Conservation (phyloP, 352 stramenopile species). For the Phytophthora citricola region DNA sequence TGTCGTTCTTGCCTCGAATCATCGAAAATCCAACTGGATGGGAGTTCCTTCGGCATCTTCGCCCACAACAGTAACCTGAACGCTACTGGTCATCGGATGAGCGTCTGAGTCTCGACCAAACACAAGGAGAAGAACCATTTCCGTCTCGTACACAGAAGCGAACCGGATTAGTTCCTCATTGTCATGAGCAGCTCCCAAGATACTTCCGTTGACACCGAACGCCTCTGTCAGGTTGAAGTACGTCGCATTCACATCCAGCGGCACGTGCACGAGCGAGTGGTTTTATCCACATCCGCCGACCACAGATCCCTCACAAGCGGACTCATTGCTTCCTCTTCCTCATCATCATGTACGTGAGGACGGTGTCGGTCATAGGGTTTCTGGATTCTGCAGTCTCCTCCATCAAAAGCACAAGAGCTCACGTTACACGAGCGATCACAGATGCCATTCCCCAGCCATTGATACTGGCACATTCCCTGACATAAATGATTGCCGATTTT, state of each 20-base stretch:
- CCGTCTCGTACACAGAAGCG: slow-evolving; percentile 72
- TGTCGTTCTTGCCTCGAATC: slow-evolving; percentile 52
- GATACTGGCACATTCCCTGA: slow-evolving; percentile 72
- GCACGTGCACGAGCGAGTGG: slow-evolving; percentile 71
- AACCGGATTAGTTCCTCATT: slow-evolving; percentile 75
- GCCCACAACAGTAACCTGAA: slow-evolving; percentile 53
- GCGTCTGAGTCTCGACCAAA: slow-evolving; percentile 76
- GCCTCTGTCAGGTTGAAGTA: slow-evolving; percentile 70
- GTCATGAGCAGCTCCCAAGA: slow-evolving; percentile 64
- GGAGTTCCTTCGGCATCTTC: slow-evolving; percentile 43
- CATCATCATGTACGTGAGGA: slow-evolving; percentile 15
- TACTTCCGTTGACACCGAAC: slow-evolving; percentile 72
- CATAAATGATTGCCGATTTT: slow-evolving; percentile 72
- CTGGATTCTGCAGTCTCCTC: slow-evolving; percentile 71
- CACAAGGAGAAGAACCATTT: slow-evolving; percentile 81
- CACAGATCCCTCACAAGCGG: slow-evolving; percentile 47
- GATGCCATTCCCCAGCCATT: slow-evolving; percentile 82
- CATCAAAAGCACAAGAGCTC: slow-evolving; percentile 85
- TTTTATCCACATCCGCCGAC: slow-evolving; percentile 55
- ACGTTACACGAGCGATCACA: slow-evolving; percentile 87
- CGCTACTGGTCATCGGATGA: slow-evolving; percentile 65
- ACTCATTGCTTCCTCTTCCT: slow-evolving; percentile 32
- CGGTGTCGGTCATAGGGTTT: slow-evolving; percentile 23
- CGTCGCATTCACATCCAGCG: slow-evolving; percentile 66
- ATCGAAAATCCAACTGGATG: slow-evolving; percentile 58